Base-by-base conservation (phyloP, 306 rosid genomes). In the Cucurbita maxima region DNA sequence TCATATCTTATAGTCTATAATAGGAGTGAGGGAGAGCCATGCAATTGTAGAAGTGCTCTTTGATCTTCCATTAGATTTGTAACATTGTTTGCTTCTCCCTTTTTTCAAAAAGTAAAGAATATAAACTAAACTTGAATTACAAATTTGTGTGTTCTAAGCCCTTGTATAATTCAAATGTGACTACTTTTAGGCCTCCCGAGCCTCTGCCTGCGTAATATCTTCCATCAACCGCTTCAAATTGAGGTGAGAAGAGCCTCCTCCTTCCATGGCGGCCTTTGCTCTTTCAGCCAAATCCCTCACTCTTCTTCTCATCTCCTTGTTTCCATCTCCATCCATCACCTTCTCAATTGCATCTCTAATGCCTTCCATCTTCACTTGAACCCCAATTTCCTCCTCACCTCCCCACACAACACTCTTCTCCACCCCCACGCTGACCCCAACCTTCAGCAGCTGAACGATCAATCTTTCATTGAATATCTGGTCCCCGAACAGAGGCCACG, bases 401-500 rank as follows among this genome's bases (percentile, higher is more conserved):
- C 89, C 89, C 83, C 82, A 81, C 0, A 10, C 68, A 6, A 78
- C 22, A 3, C 0, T 5, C 4, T 78, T 79, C 38, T 82, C 83
- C 55, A 61, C 88, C 2, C 89, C 90, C 61, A 86, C 79, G 5
- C 74, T 58, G 10, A 78, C 80, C 1, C 85, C 91, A 40, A 80
- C 52, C 58, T 43, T 80, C 36, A 86, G 40, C 0, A 88, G 74
- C 34, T 84, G 58, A 16, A 52, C 80, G 5, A 84, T 80, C 4
- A 88, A 77, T 19, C 79, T 88, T 56, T 75, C 88, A 55, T 84
- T 86, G 20, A 78, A 47, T 37, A 87, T 79, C 7, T 90, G 92
- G 9, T 90, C 96, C 0, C 70, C 79, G 52, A 86, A 86, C 15
- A 84, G 11, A 1, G 96, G 92, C 96, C 92, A 90, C 0, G 92